These are phyloP conservation scores for Dendrobium nobile DNA, from an alignment of 106 monocot genomes.

Conservation along the genomic window DNA sequence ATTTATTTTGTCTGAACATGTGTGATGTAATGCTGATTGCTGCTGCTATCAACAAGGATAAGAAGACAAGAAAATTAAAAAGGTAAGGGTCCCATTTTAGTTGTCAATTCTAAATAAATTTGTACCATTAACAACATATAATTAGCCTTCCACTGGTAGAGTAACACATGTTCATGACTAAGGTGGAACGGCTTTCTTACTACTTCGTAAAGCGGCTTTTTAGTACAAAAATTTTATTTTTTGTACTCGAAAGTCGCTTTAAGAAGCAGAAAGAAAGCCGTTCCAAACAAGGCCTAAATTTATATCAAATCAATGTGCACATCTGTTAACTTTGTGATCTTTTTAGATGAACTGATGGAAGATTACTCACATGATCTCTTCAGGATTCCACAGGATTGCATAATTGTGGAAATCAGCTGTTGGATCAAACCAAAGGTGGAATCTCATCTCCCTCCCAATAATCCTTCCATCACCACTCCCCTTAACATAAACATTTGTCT, in stretches of 20 bases:
- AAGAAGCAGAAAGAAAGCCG: too few relatives aligned
- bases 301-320: too few relatives aligned
- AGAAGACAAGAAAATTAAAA: background rate
- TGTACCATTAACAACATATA: background rate
- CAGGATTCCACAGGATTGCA: slow-evolving; percentile 70
- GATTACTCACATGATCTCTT: slow-evolving; percentile 50
- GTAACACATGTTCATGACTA: background rate
- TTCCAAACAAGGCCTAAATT: too few relatives aligned
- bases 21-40: background rate
- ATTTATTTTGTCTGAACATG: background rate
- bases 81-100: background rate
- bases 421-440: slow-evolving; percentile 93
- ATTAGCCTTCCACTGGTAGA: background rate
- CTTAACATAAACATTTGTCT: slow-evolving; percentile 66
- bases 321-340: too few relatives aligned
- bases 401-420: slow-evolving; percentile 70
- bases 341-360: background rate
- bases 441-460: slow-evolving; percentile 79
- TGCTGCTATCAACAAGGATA: background rate
- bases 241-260: too few relatives aligned
- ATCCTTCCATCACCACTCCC: slow-evolving; percentile 75
- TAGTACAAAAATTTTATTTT: too few relatives aligned
- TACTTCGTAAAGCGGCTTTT: too few relatives aligned
- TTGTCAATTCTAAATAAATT: background rate
- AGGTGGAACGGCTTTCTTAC: background rate